Conservation (phyloP, 2,329 filamentous ascomycete genomes). For the Aspergillus sclerotialis region DNA sequence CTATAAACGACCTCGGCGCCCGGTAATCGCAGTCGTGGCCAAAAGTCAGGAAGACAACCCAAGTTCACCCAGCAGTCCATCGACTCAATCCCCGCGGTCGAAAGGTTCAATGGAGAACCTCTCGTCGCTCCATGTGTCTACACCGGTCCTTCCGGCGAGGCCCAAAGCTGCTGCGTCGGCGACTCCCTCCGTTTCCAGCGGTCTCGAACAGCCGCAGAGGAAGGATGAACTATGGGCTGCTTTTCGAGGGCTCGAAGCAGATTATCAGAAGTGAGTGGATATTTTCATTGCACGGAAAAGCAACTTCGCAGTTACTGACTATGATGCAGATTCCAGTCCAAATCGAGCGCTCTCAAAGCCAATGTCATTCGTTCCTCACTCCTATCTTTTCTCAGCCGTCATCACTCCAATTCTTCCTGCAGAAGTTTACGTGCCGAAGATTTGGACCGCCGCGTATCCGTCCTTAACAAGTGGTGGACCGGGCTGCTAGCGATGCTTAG, state of each 20-base stretch:
- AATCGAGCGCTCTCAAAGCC: conserved; percentile 66
- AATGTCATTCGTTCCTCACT: conserved; percentile 65
- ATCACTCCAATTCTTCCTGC: conserved; percentile 62
- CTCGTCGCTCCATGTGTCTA: conserved; percentile 35
- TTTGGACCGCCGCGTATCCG: conserved; percentile 68
- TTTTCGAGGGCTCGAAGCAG: conserved; percentile 61
- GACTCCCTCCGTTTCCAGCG: conserved; percentile 25
- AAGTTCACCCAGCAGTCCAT: conserved; percentile 31
- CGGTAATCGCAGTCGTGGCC: conserved; percentile 32
- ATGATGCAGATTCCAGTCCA: conserved; percentile 58
- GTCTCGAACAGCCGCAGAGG: conserved; percentile 42
- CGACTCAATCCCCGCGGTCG: conserved; percentile 33
- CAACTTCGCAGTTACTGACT: conserved; percentile 6
- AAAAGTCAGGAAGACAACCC: conserved; percentile 28
- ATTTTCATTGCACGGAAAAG: not conserved
- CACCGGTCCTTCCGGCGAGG: conserved; percentile 42
- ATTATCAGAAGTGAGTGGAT: conserved; percentile 54
- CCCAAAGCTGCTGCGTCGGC: conserved; percentile 37
- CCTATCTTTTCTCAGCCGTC: conserved; percentile 68
- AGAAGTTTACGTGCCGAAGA: conserved; percentile 66
- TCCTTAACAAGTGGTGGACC: conserved; percentile 88
- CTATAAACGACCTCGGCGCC: conserved; percentile 32
- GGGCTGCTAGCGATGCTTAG: conserved; percentile 75
- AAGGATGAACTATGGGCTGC: conserved; percentile 64
- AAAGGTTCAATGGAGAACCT: conserved; percentile 42